Conservation (phyloP, 257 asterid species). For the Nicotiana tabacum region DNA sequence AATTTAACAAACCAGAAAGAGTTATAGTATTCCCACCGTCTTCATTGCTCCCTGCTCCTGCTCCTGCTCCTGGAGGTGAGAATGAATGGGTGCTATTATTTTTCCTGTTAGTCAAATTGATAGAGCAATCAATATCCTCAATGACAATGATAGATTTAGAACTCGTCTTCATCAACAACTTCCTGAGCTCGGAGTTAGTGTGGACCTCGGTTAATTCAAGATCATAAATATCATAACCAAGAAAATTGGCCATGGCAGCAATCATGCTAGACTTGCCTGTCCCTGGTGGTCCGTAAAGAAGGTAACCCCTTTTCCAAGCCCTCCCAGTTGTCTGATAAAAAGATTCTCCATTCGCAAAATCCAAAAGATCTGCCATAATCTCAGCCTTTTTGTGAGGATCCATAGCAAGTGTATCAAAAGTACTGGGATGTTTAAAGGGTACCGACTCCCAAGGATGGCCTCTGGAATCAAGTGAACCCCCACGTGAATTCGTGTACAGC, state of each 20-base stretch:
- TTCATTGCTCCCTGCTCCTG: slow-evolving; percentile 18
- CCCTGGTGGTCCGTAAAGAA: slow-evolving; percentile 44
- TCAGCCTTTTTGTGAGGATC: slow-evolving; percentile 37
- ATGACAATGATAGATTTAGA: slow-evolving; percentile 43
- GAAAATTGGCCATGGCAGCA: slow-evolving; percentile 48
- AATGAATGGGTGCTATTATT: neutral
- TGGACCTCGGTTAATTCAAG: slow-evolving; percentile 43
- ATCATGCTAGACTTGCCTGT: slow-evolving; percentile 50
- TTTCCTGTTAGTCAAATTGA: slow-evolving; percentile 32
- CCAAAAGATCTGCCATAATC: slow-evolving; percentile 37
- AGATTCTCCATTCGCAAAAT: slow-evolving; percentile 34
- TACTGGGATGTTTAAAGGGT: slow-evolving; percentile 46
- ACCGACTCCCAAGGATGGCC: slow-evolving; percentile 55
- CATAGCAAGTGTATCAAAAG: slow-evolving; percentile 42
- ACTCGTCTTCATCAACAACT: slow-evolving; percentile 36
- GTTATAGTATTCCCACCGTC: slow-evolving; percentile 61
- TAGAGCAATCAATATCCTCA: slow-evolving; percentile 47
- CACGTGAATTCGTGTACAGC: slow-evolving; percentile 43
- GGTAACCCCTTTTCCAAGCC: slow-evolving; percentile 48
- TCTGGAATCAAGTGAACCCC: slow-evolving; percentile 38
- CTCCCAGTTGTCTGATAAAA: slow-evolving; percentile 42
- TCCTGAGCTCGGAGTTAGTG: slow-evolving; percentile 39
- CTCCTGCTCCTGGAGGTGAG: too few species aligned
- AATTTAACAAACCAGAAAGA: slow-evolving; percentile 78
- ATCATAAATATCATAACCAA: slow-evolving; percentile 48